Conservation (phyloP, 192 early-diverging fungal species). For the Rhizophagus prolifer region DNA sequence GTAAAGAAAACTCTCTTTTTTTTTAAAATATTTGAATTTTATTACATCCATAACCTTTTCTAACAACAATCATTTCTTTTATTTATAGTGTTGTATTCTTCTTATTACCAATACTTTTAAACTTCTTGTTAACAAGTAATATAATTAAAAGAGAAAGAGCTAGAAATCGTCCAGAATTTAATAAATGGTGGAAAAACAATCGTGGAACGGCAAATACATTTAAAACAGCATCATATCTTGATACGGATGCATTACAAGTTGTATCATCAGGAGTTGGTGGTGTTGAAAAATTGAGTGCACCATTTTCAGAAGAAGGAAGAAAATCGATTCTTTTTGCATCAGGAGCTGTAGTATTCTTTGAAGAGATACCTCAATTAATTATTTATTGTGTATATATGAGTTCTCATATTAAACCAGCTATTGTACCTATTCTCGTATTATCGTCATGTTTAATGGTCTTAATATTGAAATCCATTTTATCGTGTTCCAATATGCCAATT, state of each 20-base stretch:
- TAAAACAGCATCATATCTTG: background rate
- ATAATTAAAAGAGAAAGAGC: background rate
- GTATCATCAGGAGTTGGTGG: background rate
- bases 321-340: background rate
- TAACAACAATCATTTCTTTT: background rate
- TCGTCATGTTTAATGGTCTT: background rate
- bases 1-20: background rate
- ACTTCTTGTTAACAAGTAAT: background rate
- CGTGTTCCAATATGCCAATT: no score
- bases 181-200: background rate
- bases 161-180: no score
- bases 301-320: background rate
- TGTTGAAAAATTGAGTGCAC: background rate
- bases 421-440: background rate
- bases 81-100: background rate
- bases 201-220: background rate
- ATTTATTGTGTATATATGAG: background rate
- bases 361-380: background rate
- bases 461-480: background rate
- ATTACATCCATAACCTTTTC: no score
- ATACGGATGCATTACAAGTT: background rate
- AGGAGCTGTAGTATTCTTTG: background rate
- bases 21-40: no score
- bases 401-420: background rate
- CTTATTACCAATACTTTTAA: background rate